phyloP scores from a whole-genome alignment of 2,329 filamentous ascomycete species.

The Penicillium vulpinum region DNA sequence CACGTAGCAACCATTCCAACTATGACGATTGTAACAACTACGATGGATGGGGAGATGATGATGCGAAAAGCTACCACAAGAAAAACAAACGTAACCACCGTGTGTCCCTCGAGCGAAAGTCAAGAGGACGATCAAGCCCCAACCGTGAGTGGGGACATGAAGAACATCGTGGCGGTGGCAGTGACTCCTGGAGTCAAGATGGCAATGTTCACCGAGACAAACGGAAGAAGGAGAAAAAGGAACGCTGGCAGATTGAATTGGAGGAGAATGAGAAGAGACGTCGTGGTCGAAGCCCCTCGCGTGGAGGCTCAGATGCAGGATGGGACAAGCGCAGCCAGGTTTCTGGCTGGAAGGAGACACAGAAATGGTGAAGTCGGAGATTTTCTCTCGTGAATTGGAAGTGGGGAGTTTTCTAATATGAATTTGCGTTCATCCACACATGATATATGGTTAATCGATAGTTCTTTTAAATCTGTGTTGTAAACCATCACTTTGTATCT shows the following conservation, averaged over 20 bases:
- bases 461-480: too few relatives aligned
- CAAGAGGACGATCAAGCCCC: background rate
- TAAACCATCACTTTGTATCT: too few relatives aligned
- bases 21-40: background rate
- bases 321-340: background rate
- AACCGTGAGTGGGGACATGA: background rate
- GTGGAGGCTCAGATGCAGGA: background rate
- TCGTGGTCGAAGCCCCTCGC: background rate
- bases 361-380: background rate
- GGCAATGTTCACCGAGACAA: background rate
- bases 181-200: background rate
- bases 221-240: background rate
- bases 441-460: background rate
- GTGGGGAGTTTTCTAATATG: background rate
- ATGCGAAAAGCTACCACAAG: background rate
- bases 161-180: background rate
- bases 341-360: background rate
- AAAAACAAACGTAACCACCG: background rate
- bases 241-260: background rate
- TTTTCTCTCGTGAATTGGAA: background rate
- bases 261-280: background rate
- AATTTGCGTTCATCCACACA: background rate
- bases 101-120: background rate
- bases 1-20: background rate
- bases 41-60: background rate